A percentile compares a stretch with the other conserved stretches of the same genome.
phyloP scores from a whole-genome alignment of 2,329 filamentous ascomycete genomes.

The Talaromyces sp. region DNA sequence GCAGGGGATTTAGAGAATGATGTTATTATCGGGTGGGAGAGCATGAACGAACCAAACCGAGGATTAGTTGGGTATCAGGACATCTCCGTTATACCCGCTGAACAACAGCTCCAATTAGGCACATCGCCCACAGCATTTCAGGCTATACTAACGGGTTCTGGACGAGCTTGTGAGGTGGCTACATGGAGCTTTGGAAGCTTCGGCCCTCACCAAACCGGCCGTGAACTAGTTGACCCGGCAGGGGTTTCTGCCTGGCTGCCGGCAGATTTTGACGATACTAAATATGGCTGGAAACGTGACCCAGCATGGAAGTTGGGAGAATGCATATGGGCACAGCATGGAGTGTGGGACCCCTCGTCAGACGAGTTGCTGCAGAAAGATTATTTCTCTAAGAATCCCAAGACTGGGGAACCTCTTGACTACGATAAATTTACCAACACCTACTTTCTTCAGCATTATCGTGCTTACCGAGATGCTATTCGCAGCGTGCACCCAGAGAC shows the following conservation, averaged over 20 bases:
- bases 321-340: constrained; percentile 95
- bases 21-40: constrained; percentile 92
- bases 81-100: constrained; percentile 71
- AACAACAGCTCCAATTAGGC: constrained; percentile 87
- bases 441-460: constrained; percentile 84
- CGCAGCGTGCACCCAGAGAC: constrained; percentile 70
- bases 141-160: constrained; percentile 84
- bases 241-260: constrained; percentile 82
- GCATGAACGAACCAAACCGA: constrained; percentile 88
- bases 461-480: constrained; percentile 68
- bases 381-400: constrained; percentile 78
- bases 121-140: constrained; percentile 94
- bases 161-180: constrained; percentile 80
- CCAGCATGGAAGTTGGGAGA: constrained; percentile 87
- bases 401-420: constrained; percentile 66
- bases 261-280: constrained; percentile 73
- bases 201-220: constrained; percentile 85
- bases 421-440: constrained; percentile 85
- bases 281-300: constrained; percentile 87
- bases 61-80: constrained; percentile 81
- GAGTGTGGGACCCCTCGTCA: constrained; percentile 79
- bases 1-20: constrained; percentile 79
- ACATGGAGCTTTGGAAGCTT: constrained; percentile 92
- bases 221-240: constrained; percentile 76
- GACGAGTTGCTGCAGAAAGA: constrained; percentile 76